A percentile compares a stretch with the other conserved stretches of the same genome.
These are phyloP conservation scores for Andrographis paniculata DNA, from an alignment of 305 asterid genomes.

Conservation along the genomic window DNA sequence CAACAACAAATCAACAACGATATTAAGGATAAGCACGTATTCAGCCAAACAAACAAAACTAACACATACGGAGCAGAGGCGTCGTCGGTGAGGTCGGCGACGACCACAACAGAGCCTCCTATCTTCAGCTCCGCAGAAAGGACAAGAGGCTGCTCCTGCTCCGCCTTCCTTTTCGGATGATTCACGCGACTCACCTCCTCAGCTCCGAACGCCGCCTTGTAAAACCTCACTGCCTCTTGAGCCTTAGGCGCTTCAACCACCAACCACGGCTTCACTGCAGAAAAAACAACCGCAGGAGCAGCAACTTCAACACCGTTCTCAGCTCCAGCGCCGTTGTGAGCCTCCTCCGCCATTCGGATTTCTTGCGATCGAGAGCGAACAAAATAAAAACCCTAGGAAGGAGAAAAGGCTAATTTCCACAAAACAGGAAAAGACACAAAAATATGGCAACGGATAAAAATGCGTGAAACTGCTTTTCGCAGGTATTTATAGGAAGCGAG, in stretches of 20 bases:
- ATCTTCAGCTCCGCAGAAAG: constrained; percentile 65
- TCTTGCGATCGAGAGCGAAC: not conserved
- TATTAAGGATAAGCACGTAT: not conserved
- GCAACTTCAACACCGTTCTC: constrained; percentile 30
- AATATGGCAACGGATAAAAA: not conserved
- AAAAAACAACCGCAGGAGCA: constrained; percentile 26
- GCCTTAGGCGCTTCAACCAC: constrained; percentile 63
- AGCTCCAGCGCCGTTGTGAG: constrained; percentile 26
- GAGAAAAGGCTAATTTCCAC: constrained; percentile 8
- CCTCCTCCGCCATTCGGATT: constrained; percentile 56
- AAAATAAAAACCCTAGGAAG: constrained; percentile 24
- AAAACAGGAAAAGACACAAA: constrained; percentile 8
- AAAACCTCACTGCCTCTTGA: constrained; percentile 66
- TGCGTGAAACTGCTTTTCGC: not conserved
- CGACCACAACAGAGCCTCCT: constrained; percentile 42
- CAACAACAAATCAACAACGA: not conserved
- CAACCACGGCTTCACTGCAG: constrained; percentile 56
- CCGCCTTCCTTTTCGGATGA: constrained; percentile 79
- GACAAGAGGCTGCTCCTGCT: constrained; percentile 70
- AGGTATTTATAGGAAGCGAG: constrained; percentile 47
- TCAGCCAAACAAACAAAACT: not conserved
- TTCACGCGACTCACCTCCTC: constrained; percentile 62
- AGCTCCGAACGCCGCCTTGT: constrained; percentile 85
- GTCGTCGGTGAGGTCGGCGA: constrained; percentile 62
- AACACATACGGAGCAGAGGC: constrained; percentile 36